Base-by-base conservation (phyloP, 2,329 filamentous ascomycete genomes). In the Beauveria sp. region DNA sequence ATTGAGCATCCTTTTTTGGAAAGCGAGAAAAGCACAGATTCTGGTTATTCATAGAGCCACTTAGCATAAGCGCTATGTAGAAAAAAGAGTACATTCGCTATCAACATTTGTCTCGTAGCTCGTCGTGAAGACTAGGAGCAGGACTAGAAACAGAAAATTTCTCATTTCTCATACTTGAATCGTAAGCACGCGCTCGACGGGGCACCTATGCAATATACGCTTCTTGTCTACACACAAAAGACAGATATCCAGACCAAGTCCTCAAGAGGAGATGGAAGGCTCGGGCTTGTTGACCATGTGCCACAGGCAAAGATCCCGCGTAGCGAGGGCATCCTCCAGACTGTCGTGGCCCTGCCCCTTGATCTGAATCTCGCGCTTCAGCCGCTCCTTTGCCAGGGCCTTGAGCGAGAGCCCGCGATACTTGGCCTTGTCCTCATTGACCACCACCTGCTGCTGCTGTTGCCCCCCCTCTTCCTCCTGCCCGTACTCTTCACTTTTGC, bases 301-400 rank as follows among this genome's bases (percentile, higher is more conserved):
- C 74, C 75, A 78, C 51, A 74, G 67, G 5, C 74, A 67, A 42
- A 80, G 61, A 62, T 79, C 77, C 14, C 78, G 68, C 4, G 73
- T 71, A 0, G 77, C 77, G 52, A 78, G 64, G 5, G 77, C 77
- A 63, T 81, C 78, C 64, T 81, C 77, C 18, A 78, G 51, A 58
- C 76, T 79, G 63, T 79, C 75, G 59, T 79, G 77, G 8, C 73
- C 73, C 26, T 56, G 60, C 9, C 67, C 68, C 3, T 68, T 70
- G 9, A 68, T 64, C 62, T 77, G 79, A 28, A 81, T 79, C 1
- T 66, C 61, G n/a, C 74, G 70, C 14, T 69, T 66, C 1, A 81
- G 70, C 24, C 76, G 68, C 43, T 72, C 68, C 7, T 67, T 65
- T 0, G 74, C 65, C 28, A 81, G 67, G 1, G 64, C 69, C 66